Base-by-base conservation (phyloP, 2,329 filamentous ascomycete species). In the Nannizziopsis arthrosporioides region DNA sequence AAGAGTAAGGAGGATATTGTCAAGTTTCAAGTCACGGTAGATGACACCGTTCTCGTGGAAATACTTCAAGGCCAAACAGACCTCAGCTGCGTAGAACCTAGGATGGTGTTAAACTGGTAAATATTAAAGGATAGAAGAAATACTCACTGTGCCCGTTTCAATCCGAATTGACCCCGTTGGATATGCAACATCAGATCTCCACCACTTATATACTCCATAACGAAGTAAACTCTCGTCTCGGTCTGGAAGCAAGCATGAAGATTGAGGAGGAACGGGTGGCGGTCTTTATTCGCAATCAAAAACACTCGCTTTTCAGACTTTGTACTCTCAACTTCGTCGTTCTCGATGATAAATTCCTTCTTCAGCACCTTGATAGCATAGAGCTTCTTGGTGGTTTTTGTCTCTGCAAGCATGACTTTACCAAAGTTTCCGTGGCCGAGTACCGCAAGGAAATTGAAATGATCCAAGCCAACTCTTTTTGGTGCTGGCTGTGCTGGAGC, bases 261-360 rank as follows among this genome's bases (percentile, higher is more conserved):
- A 62, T 85, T 98, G 42, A 93, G 82, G 56, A 98, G 69, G 78
- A 98, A 98, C 0, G 93, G 92, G 63, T 98, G 92, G 11, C 86
- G 81, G 64, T 96, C 92, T 65, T 94, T 88, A 72, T 98, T 98
- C 31, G 92, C 92, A 63, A 98, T 84, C 64, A 98, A 67, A 71
- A 96, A 94, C 12, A 98, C 93, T 54, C 92, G 79, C 77, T 98
- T 98, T 69, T 98, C 92, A 0, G 92, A 98, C 55, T 90, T 81
- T 37, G 88, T 95, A 67, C 90, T 96, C 68, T 98, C 92, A 6
- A 98, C 92, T 71, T 98, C 92, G 62, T 98, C 92, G 56, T 98
- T 94, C 65, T 98, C 93, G 53, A 98, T 98, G 63, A 98, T 98
- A 66, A 98, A 98, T 66, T 98, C 92, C 72, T 98, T 98, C 77